Percentiles rank a stretch among this genome's conserved stretches.
phyloP scores from a whole-genome alignment of 1,284 basidiomycete genomes.

The Violaceomyces palustris region DNA sequence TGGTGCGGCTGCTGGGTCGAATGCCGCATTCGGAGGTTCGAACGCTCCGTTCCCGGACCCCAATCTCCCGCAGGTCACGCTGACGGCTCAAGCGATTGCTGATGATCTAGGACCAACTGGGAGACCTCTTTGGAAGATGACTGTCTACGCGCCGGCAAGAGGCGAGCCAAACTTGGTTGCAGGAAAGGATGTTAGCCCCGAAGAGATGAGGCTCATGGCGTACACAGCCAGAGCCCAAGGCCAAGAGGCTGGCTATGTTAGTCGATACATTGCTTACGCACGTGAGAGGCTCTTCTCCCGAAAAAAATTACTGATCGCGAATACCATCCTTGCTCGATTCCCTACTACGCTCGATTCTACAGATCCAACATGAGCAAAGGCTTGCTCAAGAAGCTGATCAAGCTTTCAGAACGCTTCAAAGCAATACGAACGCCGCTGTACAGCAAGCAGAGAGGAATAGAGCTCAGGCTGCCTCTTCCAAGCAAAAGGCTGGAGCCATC shows the following conservation, averaged over 20 bases:
- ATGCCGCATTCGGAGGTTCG: not conserved
- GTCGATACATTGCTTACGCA: no score
- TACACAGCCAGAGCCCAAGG: slow-evolving; percentile 25
- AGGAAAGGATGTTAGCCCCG: slow-evolving; percentile 69
- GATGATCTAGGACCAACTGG: slow-evolving; percentile 29
- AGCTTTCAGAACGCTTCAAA: slow-evolving; percentile 3
- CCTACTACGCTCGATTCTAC: no score
- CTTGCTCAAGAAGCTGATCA: slow-evolving; percentile 15
- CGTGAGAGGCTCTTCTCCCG: no score
- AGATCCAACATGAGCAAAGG: slow-evolving; percentile 17
- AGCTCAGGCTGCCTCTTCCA: no score
- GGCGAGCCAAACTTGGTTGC: slow-evolving; percentile 66
- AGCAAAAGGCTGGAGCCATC: no score
- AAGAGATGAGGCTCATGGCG: slow-evolving; percentile 63
- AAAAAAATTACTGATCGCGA: no score
- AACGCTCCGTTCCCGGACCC: slow-evolving; percentile 8
- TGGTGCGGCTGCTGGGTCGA: slow-evolving; percentile 5
- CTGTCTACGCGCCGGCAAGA: slow-evolving; percentile 74
- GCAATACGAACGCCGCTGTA: slow-evolving; percentile 5
- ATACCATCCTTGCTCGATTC: no score
- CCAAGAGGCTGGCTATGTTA: slow-evolving; percentile 11
- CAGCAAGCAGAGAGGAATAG: slow-evolving; percentile 16
- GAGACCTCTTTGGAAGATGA: slow-evolving; percentile 71
- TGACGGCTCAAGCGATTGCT: slow-evolving; percentile 11
- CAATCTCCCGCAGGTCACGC: slow-evolving; percentile 23